Percentiles rank a stretch among this genome's conserved stretches.
Conservation (phyloP, 257 asterid species). For the Plantago ovata region DNA sequence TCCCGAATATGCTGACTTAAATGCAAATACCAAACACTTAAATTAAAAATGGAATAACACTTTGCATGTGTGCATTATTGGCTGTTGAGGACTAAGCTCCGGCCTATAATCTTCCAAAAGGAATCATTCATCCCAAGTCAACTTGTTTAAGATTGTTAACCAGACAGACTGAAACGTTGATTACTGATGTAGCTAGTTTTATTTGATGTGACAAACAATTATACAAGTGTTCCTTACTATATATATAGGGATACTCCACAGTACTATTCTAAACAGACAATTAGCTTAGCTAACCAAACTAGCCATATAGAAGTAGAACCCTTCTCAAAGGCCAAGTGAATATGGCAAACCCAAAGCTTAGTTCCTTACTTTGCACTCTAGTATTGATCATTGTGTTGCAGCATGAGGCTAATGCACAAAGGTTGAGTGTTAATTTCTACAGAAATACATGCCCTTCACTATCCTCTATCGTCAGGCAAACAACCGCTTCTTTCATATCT, state of each 20-base stretch:
- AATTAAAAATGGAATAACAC: too few relatives aligned
- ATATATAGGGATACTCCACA: too few relatives aligned
- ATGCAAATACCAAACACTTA: too few relatives aligned
- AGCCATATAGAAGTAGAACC: not conserved
- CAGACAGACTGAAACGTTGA: not conserved
- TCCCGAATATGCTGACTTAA: too few relatives aligned
- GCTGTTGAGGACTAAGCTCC: too few relatives aligned
- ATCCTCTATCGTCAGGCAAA: conserved; percentile 29
- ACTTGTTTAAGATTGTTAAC: not conserved
- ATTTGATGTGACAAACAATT: not conserved
- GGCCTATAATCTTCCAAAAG: not conserved
- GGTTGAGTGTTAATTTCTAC: conserved; percentile 33
- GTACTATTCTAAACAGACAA: too few relatives aligned
- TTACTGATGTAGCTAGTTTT: not conserved
- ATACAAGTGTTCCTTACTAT: not conserved
- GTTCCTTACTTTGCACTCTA: conserved; percentile 15
- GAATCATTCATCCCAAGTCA: not conserved
- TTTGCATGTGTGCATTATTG: too few relatives aligned
- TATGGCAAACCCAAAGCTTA: conserved; percentile 31
- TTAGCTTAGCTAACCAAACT: not conserved
- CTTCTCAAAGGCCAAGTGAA: not conserved
- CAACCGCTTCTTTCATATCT: conserved; percentile 28
- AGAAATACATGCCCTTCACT: conserved; percentile 37
- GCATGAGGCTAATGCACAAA: conserved; percentile 26
- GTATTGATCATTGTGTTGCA: conserved; percentile 11